Conservation (phyloP, 495 filamentous ascomycete species). For the Trichoderma erinaceum region DNA sequence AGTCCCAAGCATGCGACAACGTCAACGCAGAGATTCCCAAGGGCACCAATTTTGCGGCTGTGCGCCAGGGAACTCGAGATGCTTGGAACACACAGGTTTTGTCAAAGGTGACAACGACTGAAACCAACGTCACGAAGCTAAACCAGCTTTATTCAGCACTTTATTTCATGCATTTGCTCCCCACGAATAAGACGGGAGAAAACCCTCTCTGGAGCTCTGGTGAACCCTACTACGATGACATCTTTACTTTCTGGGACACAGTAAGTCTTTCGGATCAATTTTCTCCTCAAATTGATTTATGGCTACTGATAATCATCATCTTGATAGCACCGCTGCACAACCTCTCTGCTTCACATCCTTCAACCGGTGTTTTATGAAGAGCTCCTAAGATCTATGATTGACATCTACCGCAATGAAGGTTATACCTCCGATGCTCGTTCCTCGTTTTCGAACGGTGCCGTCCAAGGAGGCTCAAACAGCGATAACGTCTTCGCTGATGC, state of each 20-base stretch:
- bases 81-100: conserved; percentile 58
- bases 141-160: conserved; percentile 58
- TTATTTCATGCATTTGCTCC: conserved; percentile 64
- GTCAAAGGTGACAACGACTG: conserved; percentile 54
- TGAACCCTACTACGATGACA: conserved; percentile 61
- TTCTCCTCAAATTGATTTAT: background rate
- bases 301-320: background rate
- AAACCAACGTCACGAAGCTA: conserved; percentile 49
- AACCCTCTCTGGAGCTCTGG: conserved; percentile 59
- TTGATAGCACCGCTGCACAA: conserved; percentile 52
- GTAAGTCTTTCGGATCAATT: conserved; percentile 19
- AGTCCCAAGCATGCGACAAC: conserved; percentile 54
- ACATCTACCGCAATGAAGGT: conserved; percentile 63
- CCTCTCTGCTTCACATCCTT: conserved; percentile 58
- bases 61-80: conserved; percentile 43
- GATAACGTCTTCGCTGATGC: conserved; percentile 73
- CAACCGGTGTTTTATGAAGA: conserved; percentile 59
- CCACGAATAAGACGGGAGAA: conserved; percentile 66
- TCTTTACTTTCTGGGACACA: conserved; percentile 52
- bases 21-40: conserved; percentile 54
- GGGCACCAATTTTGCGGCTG: conserved; percentile 37
- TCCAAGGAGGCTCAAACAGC: conserved; percentile 66
- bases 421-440: conserved; percentile 61
- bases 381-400: conserved; percentile 61
- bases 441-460: conserved; percentile 64